Base-by-base conservation (phyloP, 78 protist species). In the Dictyostelium citrinum region DNA sequence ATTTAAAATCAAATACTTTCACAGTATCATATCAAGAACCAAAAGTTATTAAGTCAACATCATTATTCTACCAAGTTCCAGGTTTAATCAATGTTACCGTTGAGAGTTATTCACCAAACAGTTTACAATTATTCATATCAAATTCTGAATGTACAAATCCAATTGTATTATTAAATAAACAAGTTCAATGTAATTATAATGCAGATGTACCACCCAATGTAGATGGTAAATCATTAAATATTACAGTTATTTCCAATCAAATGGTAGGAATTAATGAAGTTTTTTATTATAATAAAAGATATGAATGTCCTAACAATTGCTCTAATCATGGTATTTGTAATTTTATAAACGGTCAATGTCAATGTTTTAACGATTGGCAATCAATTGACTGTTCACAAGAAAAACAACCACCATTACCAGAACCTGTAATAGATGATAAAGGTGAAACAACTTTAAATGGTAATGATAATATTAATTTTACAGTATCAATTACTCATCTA, bases 261-360 rank as follows among this genome's bases (percentile, higher is more conserved):
- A 45, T 80, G 77, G 11, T 27, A 9, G 88, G 79, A n/a, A 82
- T 16, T 4, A 82, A 82, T 27, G 51, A 82, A 41, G 88, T 82
- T 27, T 82, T 82, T 37, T 64, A 31, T 24, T 82, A 82, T 41
- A 20, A 16, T 1, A 11, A 0, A 0, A 24, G 5, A 17, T 12
- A 16, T 17, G 41, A 22, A 22, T 78, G 91, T 55, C 58, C 81
- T 41, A 43, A 43, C 0, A 22, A 35, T 5, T 49, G 80, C 31
- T 55, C 80, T 24, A 29, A 24, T 39, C 79, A 80, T 61, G 92
- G 92, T n/a, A 3, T 31, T 2, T 86, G 92, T 64, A 31, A 70
- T 22, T 37, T 74, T 8, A 1, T n/a, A 8, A 81, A 22, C 37
- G 85, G 85, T 10, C 37, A 58, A 20, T 58, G 85, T 60, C 16